Evolutionary conservation across 2,329 filamentous ascomycete genomes (phyloP).

Genomic region (Sphaerulina populicola): DNA sequence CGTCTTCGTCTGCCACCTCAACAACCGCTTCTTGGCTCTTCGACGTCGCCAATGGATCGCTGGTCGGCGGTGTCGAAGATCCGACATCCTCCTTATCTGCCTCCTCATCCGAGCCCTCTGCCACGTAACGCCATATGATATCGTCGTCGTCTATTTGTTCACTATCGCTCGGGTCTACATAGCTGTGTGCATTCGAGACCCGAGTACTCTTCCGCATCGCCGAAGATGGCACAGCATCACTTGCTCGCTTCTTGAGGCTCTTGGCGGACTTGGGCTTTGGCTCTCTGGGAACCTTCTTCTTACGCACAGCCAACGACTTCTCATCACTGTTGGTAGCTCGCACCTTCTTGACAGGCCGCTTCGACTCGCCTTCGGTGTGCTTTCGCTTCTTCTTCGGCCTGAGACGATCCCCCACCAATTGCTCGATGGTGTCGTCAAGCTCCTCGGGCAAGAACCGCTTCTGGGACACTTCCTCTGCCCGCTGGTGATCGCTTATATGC

Average conservation of each 20-base stretch:
- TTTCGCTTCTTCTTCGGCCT: conserved; percentile 51
- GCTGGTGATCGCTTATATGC: conserved; percentile 63
- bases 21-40: conserved; percentile 5
- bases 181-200: conserved; percentile 36
- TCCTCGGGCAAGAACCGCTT: conserved; percentile 76
- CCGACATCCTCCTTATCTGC: conserved; percentile 23
- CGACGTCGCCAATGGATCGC: conserved; percentile 20
- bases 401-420: conserved; percentile 60
- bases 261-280: conserved; percentile 32
- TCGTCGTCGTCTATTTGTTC: conserved; percentile 31
- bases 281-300: conserved; percentile 29
- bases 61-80: conserved; percentile 27
- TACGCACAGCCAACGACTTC: conserved; percentile 26
- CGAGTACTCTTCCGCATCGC: conserved; percentile 40
- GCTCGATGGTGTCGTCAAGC: conserved; percentile 65
- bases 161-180: conserved; percentile 39
- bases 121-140: conserved; percentile 29
- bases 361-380: conserved; percentile 20
- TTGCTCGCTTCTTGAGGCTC: conserved; percentile 32
- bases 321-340: conserved; percentile 25
- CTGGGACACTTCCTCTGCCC: conserved; percentile 76
- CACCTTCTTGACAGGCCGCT: conserved; percentile 25
- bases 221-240: conserved; percentile 33
- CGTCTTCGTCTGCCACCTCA: conserved; percentile 1
- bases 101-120: conserved; percentile 19